Base-by-base conservation (phyloP, 495 filamentous ascomycete species). In the Hypomontagnella monticulosa region DNA sequence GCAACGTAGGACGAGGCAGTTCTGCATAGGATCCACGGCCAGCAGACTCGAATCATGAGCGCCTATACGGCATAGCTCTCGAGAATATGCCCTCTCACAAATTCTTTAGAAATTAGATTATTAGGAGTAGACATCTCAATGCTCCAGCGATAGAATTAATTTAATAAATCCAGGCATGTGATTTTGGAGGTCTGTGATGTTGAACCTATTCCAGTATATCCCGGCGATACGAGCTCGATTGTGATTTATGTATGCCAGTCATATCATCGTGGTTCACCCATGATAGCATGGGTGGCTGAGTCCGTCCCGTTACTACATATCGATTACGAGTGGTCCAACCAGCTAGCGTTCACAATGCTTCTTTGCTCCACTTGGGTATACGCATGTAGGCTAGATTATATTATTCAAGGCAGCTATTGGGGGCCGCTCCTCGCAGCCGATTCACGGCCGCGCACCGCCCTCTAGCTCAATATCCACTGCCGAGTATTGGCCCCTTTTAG, bases 391-490 rank as follows among this genome's bases (percentile, higher is more conserved):
- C 54, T 47, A 7, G 16, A 12, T 44, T 18, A 32, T 47, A 47
- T n/a, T n/a, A 42, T 43, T 32, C 34, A 33, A 33, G 19, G 15
- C 0, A 32, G 19, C 32, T 50, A 40, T 51, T 61, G 57, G 57
- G 57, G 57, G 48, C 48, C 30, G 20, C 37, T 20, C 20, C n/a
- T 40, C 18, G 32, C 23, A 8, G 57, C 42, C 19, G 36, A 55
- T 19, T 62, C 43, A 55, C 15, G 51, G 33, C 36, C 20, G 50
- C 50, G 50, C 34, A 42, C 51, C 51, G 23, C 43, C 23, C 41
- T 55, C 33, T 15, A 62, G 15, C 36, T 62, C 50, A 8, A 62
- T 38, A 15, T 43, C 50, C 23, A 36, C 34, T 20, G 16, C 32
- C 20, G 59, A 15, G 32, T 43, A 36, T 42, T 55, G 59, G 12